Evolutionary conservation across 768 basidiomycete species (phyloP), one percentile per base, ranked within the genome.

Genomic region (Galerina marginata): DNA sequence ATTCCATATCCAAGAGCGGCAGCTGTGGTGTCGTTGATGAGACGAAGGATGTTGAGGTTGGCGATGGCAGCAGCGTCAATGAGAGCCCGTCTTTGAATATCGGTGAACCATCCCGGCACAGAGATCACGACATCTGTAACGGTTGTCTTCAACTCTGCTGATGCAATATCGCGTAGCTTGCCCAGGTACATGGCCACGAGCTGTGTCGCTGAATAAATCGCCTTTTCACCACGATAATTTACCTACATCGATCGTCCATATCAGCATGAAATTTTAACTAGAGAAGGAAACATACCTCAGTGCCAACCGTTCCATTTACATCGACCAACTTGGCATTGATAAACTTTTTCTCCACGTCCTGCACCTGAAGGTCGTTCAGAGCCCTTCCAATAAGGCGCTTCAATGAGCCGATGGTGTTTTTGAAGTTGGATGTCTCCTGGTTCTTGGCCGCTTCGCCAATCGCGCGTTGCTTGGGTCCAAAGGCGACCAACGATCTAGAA

Each of bases 21-120:
- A 54, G 96, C 97, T 63, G 96, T 99, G 58, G 91, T 89, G 74
- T 99, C 97, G 80, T 98, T 98, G 82, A 99, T 94, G 75, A 99
- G 84, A 53, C 96, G 93, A 61, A 99, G 92, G 64, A 87, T 79
- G 75, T 95, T 97, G 62, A 99, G 85, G 59, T 91, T 89, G 56
- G 93, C 94, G 69, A 99, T 93, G 60, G 86, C 70, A 44, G 95
- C 95, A 33, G 97, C 95, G 67, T 96, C 94, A 58, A 95, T 83
- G 62, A 96, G 71, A 0, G 96, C 95, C 37, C 96, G 86, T 56
- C 96, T 86, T 75, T 99, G 97, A 54, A 88, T 77, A 69, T 99
- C 96, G 65, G 96, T 93, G 82, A 87, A 99, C 94, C 95, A 98
- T 56, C 93, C 95, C 9, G 97, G 97, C 44, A 99, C 91, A 59